Percentiles rank a stretch among this genome's conserved stretches.
These are phyloP conservation scores for Ulvella scutata DNA, from an alignment of 139 green algal genomes.

Conservation along the genomic window DNA sequence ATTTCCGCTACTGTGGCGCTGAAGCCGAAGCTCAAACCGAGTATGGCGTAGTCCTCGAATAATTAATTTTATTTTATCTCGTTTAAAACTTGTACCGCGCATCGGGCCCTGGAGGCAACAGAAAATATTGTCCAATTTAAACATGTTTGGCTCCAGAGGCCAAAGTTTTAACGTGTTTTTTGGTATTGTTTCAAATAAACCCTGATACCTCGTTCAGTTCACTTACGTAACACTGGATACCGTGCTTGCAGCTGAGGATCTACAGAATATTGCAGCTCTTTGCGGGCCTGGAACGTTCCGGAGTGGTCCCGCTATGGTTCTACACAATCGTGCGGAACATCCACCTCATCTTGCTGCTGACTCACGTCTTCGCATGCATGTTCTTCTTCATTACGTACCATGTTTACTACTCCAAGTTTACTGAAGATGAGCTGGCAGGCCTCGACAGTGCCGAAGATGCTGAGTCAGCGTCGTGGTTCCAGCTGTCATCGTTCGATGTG, in stretches of 20 bases:
- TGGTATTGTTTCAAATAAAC: too few species aligned
- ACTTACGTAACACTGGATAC: too few species aligned
- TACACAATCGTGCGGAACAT: not conserved
- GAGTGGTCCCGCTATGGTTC: not conserved
- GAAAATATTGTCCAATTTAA: too few species aligned
- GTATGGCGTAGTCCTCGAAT: too few species aligned
- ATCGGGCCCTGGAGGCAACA: too few species aligned
- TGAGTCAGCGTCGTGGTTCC: not conserved
- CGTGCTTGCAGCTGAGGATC: not conserved
- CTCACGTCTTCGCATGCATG: not conserved
- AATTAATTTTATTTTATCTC: too few species aligned
- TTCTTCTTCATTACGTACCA: not conserved
- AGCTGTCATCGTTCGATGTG: not conserved
- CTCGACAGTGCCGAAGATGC: not conserved
- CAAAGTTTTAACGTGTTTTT: too few species aligned
- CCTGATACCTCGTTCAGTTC: too few species aligned
- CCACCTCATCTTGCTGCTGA: not conserved
- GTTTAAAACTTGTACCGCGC: too few species aligned
- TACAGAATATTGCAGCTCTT: not conserved
- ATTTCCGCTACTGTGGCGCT: too few species aligned
- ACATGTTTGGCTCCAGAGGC: too few species aligned
- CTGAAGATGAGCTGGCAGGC: not conserved
- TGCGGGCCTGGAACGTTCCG: not conserved
- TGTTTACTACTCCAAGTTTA: not conserved
- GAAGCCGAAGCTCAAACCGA: too few species aligned